Percentiles rank a stretch among this genome's conserved stretches.
Evolutionary conservation across 768 basidiomycete genomes (phyloP).

Genomic region (Leccinum longicurvipes): DNA sequence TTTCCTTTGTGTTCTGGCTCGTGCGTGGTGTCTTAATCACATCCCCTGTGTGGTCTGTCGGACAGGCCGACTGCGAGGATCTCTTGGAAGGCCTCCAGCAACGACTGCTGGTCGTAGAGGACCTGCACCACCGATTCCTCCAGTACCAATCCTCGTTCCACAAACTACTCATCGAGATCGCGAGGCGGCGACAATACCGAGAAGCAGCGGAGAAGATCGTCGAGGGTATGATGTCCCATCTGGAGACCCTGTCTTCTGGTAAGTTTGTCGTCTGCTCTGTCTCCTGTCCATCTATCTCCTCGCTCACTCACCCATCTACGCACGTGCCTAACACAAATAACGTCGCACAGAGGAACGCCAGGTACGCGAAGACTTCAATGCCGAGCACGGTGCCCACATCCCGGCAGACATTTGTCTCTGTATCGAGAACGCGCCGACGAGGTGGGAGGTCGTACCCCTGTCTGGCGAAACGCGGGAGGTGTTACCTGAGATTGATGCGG

Average conservation of each 20-base stretch:
- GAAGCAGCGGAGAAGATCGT: conserved; percentile 66
- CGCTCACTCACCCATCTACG: neutral
- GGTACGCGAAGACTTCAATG: conserved; percentile 65
- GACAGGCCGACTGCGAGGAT: conserved; percentile 50
- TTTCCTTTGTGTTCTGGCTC: neutral
- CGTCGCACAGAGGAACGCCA: conserved; percentile 57
- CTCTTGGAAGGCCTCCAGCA: conserved; percentile 55
- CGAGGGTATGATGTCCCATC: conserved; percentile 58
- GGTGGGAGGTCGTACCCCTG: conserved; percentile 64
- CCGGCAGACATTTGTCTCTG: conserved; percentile 80
- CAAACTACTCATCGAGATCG: conserved; percentile 71
- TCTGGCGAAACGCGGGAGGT: conserved; percentile 53
- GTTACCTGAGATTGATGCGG: conserved; percentile 59
- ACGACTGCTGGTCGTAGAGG: conserved; percentile 58
- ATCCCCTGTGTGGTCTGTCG: neutral
- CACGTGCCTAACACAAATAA: neutral
- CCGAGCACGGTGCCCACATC: conserved; percentile 67
- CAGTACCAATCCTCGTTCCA: conserved; percentile 72
- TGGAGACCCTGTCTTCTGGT: conserved; percentile 70
- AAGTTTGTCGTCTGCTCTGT: conserved; percentile 1
- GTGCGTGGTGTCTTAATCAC: neutral
- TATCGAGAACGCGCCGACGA: conserved; percentile 70
- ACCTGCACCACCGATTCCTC: conserved; percentile 63
- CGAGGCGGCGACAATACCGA: conserved; percentile 61
- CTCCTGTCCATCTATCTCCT: neutral